phyloP scores from a whole-genome alignment of 257 asterid genomes.

The Solanum infundibuliforme region DNA sequence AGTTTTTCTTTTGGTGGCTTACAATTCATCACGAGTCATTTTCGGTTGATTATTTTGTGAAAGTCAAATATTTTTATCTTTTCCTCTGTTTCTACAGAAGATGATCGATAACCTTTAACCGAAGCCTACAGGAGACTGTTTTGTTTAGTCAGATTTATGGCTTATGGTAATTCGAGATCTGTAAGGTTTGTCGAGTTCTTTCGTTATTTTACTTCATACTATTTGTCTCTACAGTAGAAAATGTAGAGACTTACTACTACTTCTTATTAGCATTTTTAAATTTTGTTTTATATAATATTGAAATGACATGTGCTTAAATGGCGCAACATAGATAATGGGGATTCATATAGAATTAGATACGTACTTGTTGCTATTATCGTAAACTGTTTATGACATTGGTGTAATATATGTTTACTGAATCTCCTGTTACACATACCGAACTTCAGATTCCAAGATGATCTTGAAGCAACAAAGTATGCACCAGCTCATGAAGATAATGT shows the following conservation, averaged over 20 bases:
- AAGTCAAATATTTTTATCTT: neutral
- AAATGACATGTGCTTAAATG: neutral
- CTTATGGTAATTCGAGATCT: constrained; percentile 50
- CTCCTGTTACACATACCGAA: neutral
- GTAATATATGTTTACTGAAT: neutral
- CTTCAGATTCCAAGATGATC: constrained; percentile 58
- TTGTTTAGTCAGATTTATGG: constrained; percentile 34
- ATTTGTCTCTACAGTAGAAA: neutral
- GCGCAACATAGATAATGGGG: neutral
- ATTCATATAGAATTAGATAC: neutral
- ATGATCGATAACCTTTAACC: constrained; percentile 7
- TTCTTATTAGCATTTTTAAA: neutral
- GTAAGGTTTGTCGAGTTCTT: constrained; percentile 38
- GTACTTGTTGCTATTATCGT: neutral
- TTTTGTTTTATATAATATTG: neutral
- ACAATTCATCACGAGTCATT: constrained; percentile 18
- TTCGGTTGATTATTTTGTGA: constrained; percentile 8
- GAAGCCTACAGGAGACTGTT: constrained; percentile 6
- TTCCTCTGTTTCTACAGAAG: constrained; percentile 26
- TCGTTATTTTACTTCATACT: neutral
- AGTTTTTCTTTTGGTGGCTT: constrained; percentile 19
- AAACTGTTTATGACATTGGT: neutral
- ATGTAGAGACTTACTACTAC: neutral
- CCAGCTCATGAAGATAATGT: constrained; percentile 25
- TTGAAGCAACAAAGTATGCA: constrained; percentile 31